Percentiles rank a stretch among this genome's conserved stretches.
phyloP scores from a whole-genome alignment of 2,329 filamentous ascomycete genomes.

The Fusarium devonianum region DNA sequence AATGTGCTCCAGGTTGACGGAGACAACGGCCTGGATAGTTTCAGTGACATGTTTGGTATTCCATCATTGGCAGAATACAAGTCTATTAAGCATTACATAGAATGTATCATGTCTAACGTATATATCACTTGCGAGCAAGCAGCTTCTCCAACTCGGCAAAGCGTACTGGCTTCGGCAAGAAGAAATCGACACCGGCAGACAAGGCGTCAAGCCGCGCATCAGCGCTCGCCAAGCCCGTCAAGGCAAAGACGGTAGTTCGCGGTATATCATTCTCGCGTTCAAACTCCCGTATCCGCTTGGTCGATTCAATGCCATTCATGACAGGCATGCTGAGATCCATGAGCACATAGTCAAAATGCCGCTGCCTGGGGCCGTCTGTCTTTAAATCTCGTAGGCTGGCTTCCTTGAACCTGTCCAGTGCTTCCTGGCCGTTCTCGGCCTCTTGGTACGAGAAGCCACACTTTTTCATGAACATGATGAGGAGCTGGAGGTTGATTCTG shows the following conservation, averaged over 20 bases:
- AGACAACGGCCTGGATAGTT: no score
- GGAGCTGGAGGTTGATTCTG: constrained; percentile 51
- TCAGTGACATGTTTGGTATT: no score
- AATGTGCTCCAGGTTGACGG: no score
- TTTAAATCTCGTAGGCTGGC: constrained; percentile 22
- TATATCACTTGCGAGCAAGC: constrained; percentile 29
- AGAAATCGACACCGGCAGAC: constrained; percentile 57
- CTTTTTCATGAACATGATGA: constrained; percentile 53
- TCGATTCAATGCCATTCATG: constrained; percentile 59
- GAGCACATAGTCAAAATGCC: constrained; percentile 46
- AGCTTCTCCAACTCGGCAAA: constrained; percentile 52
- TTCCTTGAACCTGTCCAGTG: constrained; percentile 52
- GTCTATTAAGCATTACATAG: no score
- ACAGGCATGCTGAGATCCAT: constrained; percentile 65
- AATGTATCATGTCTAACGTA: no score
- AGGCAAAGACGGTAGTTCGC: constrained; percentile 57
- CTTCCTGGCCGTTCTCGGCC: constrained; percentile 56
- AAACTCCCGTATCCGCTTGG: constrained; percentile 56
- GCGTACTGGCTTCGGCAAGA: constrained; percentile 59
- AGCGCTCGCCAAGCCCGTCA: constrained; percentile 60
- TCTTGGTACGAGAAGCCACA: constrained; percentile 51
- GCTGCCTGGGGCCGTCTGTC: neutral
- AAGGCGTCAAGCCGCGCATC: constrained; percentile 58
- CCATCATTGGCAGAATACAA: no score
- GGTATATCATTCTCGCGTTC: constrained; percentile 52